Percentiles rank a stretch among this genome's conserved stretches.
Conservation (phyloP, 768 basidiomycete genomes). For the Phanerodontia chrysosporium region DNA sequence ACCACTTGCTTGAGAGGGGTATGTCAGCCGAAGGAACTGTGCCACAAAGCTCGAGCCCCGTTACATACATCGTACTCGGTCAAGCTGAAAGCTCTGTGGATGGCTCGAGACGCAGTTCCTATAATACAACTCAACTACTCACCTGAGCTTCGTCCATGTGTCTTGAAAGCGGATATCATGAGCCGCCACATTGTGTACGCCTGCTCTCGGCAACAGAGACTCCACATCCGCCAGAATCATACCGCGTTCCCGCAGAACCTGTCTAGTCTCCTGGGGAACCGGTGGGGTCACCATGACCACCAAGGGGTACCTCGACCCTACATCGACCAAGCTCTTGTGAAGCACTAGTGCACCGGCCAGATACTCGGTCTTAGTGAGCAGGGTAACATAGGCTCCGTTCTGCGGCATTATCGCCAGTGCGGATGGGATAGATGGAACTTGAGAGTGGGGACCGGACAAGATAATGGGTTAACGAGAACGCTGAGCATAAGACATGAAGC, state of each 20-base stretch:
- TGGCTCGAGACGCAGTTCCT: not conserved
- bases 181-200: constrained; percentile 26
- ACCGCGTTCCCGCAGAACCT: constrained; percentile 45
- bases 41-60: not conserved
- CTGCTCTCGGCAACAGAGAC: constrained; percentile 48
- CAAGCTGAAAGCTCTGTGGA: constrained; percentile 57
- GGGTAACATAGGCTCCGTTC: constrained; percentile 65
- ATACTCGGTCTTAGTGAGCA: constrained; percentile 66
- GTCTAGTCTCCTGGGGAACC: constrained; percentile 33
- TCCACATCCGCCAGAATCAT: constrained; percentile 61
- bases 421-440: not conserved
- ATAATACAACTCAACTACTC: constrained; percentile 4
- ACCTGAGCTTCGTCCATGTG: constrained; percentile 64
- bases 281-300: constrained; percentile 46
- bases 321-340: constrained; percentile 40
- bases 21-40: constrained; percentile 1
- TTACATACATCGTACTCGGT: constrained; percentile 57
- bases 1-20: constrained; percentile 55
- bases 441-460: not conserved
- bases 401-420: constrained; percentile 17
- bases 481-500: not conserved
- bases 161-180: constrained; percentile 51
- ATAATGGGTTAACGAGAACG: not conserved
- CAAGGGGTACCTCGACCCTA: constrained; percentile 44
- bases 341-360: constrained; percentile 55